Base-by-base conservation (phyloP, 192 early-diverging fungal genomes). In the Neocallimastix lanati region DNA sequence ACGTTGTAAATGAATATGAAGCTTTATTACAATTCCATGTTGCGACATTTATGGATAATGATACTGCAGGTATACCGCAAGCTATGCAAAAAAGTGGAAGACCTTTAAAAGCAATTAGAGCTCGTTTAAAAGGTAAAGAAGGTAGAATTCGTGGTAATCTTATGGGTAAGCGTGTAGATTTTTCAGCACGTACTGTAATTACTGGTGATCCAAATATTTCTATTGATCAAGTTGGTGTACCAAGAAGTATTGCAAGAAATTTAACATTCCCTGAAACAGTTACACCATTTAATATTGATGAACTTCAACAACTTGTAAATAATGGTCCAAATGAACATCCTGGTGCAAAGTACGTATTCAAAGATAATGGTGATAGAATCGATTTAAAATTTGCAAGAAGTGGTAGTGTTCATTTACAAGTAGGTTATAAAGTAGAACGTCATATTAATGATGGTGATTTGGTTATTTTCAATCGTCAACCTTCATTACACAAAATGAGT, bases 141-240 rank as follows among this genome's bases (percentile, higher is more conserved):
- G 98, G 96, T 77, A 93, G 98, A 83, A 86, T 99, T 80, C 95
- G 98, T 87, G 96, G 96, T 78, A 99, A 99, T 85, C 86, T 99
- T 86, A 99, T 99, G 98, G 98, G 98, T 78, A 99, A 99, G 85
- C 94, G 98, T 86, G 96, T 99, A 3, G 98, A 98, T 85, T 99
- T 98, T 85, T 97, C 96, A 29, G 96, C 98, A 0, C 94, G 97
- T 86, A 99, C 96, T 7, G 97, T 99, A 77, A 98, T 99, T 85
- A 99, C 97, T 12, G 97, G 97, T 80, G 97, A 99, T 83, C 96
- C 97, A 28, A 97, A 97, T 83, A 86, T 99, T 58, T 93, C 92
- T n/a, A 93, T 99, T 58, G 97, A 99, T 85, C 92, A 99, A 85
- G 97, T 99, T 76, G 97, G 97, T 58, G 97, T 99, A 1, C 97